Percentiles rank a stretch among this genome's conserved stretches.
phyloP scores from a whole-genome alignment of 768 basidiomycete genomes.

The Fomitopsis serialis region DNA sequence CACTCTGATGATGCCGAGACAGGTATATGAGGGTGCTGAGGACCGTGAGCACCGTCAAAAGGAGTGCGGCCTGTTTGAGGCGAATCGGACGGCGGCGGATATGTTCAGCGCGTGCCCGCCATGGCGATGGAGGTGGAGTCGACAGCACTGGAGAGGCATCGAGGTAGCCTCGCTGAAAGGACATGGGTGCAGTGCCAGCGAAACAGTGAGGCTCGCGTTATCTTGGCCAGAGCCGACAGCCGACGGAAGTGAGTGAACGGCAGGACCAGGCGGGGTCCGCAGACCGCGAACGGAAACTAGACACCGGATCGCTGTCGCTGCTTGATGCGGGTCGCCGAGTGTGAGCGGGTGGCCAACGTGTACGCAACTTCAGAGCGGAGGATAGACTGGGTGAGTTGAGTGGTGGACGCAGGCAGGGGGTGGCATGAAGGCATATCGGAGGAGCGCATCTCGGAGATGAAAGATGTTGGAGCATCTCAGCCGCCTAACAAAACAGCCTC shows the following conservation, averaged over 20 bases:
- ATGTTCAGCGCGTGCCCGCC: conserved; percentile 9
- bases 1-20: conserved; percentile 2
- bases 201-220: too few species aligned
- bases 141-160: conserved; percentile 5
- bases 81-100: conserved; percentile 13
- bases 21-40: conserved; percentile 8
- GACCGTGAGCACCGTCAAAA: conserved; percentile 7
- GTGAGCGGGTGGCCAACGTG: neutral
- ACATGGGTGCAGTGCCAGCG: conserved; percentile 1
- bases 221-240: too few species aligned
- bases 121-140: conserved; percentile 8
- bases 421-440: neutral
- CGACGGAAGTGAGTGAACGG: too few species aligned
- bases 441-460: neutral
- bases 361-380: neutral
- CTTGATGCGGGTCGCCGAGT: neutral
- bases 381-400: neutral
- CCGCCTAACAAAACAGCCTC: too few species aligned
- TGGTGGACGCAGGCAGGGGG: neutral
- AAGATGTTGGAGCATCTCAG: too few species aligned
- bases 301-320: too few species aligned
- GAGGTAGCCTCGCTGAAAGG: conserved; percentile 6
- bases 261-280: too few species aligned
- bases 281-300: too few species aligned
- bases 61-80: conserved; percentile 5